Evolutionary conservation across 2,329 filamentous ascomycete genomes (phyloP), one percentile per base, ranked within the genome.

Genomic region (Hirsutella minnesotensis): DNA sequence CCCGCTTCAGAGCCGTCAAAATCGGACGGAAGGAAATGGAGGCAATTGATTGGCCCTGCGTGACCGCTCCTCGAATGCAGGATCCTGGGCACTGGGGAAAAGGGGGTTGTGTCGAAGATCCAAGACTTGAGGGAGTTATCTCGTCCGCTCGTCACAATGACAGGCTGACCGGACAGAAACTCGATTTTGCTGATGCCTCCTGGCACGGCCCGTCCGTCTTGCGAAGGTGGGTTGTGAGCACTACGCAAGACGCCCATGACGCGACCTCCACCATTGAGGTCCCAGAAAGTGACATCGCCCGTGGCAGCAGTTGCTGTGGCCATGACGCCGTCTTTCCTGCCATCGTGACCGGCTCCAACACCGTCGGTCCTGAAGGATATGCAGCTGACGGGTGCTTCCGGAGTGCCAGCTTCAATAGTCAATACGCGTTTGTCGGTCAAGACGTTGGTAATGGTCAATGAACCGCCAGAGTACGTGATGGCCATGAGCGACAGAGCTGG

Each of bases 101-200:
- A 95, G 0, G 90, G 89, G 0, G 81, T 82, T 59, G 94, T 83
- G 55, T 96, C 90, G 53, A 95, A 95, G 47, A 96, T 92, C 90
- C 90, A 95, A 5, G 88, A 89, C 59, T 90, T 94, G 46, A 98
- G 68, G 9, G 89, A 86, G 63, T 98, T 98, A 60, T 98, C 92
- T 39, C 85, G 72, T 4, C 92, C 94, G 49, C 87, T 92, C 9
- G 88, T 95, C 22, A 96, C 70, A 35, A 98, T 75, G 3, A 96
- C 83, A 5, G 87, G 84, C 59, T 98, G 94, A 0, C 89, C 90
- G 15, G 81, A 69, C 10, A 98, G 70, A 54, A 98, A 98, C 54
- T 95, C 86, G 18, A 94, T 69, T 56, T 85, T 89, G 66, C 81
- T 94, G 38, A 95, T 77, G 4, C 89, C 90, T 22, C 86, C 84